phyloP scores from a whole-genome alignment of 225 moss, liverwort and hornwort genomes.

The Marchantia paleacea region DNA sequence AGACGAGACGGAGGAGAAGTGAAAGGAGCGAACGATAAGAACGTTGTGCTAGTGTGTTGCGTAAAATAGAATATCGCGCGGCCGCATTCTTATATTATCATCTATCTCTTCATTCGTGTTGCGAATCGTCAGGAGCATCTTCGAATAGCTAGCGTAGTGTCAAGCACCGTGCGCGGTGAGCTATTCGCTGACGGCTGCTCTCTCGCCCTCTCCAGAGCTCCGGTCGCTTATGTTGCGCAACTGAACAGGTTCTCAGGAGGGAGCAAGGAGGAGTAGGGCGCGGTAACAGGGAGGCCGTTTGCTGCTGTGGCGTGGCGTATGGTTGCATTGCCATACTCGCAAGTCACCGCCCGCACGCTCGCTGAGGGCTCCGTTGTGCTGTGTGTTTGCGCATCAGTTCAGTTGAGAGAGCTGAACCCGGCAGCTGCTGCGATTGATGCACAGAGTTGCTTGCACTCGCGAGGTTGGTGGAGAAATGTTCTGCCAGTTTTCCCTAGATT shows the following conservation, averaged over 20 bases:
- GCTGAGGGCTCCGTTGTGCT: no score
- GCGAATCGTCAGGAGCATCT: not conserved
- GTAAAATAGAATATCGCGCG: not conserved
- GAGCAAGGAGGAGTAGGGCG: not conserved
- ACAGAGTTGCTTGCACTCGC: not conserved
- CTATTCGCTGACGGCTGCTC: no score
- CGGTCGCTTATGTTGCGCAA: not conserved
- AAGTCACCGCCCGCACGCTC: no score
- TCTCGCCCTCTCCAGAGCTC: not conserved
- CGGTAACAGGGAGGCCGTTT: not conserved
- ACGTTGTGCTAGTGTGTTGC: not conserved
- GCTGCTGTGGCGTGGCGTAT: not conserved
- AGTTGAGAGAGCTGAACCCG: not conserved
- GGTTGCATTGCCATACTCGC: no score
- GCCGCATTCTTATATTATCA: not conserved
- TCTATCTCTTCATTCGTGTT: not conserved
- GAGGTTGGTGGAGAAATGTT: not conserved
- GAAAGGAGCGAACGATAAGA: not conserved
- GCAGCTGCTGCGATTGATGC: no score
- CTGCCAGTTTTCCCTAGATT: not conserved
- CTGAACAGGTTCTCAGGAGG: no score
- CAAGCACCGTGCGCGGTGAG: not conserved
- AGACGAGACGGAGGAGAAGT: not conserved
- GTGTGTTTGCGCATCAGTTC: no score
- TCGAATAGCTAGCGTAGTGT: no score